A percentile compares a stretch with the other conserved stretches of the same genome.
phyloP scores from a whole-genome alignment of 805 yeast species.

The Candida nonsorbophila region DNA sequence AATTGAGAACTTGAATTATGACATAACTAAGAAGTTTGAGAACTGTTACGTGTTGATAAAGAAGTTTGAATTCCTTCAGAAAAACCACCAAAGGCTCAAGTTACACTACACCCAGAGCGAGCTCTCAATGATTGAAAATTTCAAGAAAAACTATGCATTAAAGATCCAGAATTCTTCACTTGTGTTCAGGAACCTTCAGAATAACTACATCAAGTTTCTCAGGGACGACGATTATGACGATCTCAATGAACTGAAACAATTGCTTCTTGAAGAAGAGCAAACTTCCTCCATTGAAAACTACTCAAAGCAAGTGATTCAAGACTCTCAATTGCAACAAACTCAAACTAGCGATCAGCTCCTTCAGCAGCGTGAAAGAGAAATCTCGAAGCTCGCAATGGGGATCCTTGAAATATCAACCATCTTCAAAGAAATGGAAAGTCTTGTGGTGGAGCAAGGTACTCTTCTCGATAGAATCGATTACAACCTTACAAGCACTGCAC shows the following conservation, averaged over 20 bases:
- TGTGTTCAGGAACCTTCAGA: slow-evolving; percentile 79
- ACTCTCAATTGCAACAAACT: slow-evolving; percentile 15
- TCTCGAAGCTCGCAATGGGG: slow-evolving; percentile 87
- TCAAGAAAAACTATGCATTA: slow-evolving; percentile 79
- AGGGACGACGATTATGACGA: slow-evolving; percentile 62
- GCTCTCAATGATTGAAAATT: slow-evolving; percentile 64
- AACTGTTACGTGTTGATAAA: slow-evolving; percentile 73
- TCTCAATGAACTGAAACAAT: slow-evolving; percentile 5
- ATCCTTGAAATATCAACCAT: slow-evolving; percentile 90
- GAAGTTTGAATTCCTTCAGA: slow-evolving; percentile 44
- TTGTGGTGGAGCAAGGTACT: slow-evolving; percentile 95
- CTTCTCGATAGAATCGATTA: slow-evolving; percentile 91
- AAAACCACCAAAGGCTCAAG: slow-evolving; percentile 37
- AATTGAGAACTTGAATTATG: slow-evolving; percentile 73
- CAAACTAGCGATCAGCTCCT: slow-evolving; percentile 27
- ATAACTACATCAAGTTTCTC: slow-evolving; percentile 78
- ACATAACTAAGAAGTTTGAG: slow-evolving; percentile 73
- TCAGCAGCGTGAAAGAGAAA: slow-evolving; percentile 81
- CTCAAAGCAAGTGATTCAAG: slow-evolving; percentile 27
- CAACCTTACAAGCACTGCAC: slow-evolving; percentile 75
- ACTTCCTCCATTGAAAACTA: slow-evolving; percentile 27
- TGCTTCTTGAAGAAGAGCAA: slow-evolving; percentile 24
- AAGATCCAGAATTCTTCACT: slow-evolving; percentile 77
- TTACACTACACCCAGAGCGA: slow-evolving; percentile 42
- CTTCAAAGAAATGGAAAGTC: slow-evolving; percentile 85